phyloP scores from a whole-genome alignment of 108 stramenopile species.

The Heterococcus sp. region DNA sequence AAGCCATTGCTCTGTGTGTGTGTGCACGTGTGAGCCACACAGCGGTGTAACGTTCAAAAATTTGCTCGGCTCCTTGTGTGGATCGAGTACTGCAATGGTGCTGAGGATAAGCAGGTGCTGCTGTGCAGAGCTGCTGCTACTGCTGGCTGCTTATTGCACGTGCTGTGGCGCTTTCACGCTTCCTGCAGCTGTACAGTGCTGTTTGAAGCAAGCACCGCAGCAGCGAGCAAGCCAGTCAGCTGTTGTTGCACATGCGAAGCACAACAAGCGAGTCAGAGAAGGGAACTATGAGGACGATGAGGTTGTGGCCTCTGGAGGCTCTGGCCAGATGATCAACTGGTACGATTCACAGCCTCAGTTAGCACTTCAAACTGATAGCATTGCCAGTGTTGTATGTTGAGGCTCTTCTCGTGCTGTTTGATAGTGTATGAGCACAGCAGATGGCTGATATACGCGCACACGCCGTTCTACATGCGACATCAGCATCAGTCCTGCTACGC shows the following conservation, averaged over 20 bases:
- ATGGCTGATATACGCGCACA: no score
- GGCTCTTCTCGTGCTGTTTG: no score
- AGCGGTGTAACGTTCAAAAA: neutral
- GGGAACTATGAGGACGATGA: neutral
- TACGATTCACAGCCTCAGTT: neutral
- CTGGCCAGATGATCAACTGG: neutral
- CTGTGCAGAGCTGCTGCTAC: neutral
- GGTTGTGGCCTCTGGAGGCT: neutral
- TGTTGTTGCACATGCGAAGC: neutral
- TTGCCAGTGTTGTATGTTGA: slow-evolving; percentile 1
- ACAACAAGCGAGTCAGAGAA: neutral
- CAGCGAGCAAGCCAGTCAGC: neutral
- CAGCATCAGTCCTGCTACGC: neutral
- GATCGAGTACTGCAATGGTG: neutral
- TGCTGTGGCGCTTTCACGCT: neutral
- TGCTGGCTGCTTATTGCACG: neutral
- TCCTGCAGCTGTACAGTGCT: neutral
- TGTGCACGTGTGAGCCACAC: no score
- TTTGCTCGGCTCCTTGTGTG: neutral
- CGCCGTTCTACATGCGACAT: no score
- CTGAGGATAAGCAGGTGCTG: neutral
- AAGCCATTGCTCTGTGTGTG: slow-evolving; percentile 5
- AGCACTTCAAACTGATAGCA: neutral
- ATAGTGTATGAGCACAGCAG: no score
- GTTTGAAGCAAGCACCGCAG: neutral